Evolutionary conservation across 169 alveolate species (phyloP).

Genomic region (Plasmodium billcollinsi): DNA sequence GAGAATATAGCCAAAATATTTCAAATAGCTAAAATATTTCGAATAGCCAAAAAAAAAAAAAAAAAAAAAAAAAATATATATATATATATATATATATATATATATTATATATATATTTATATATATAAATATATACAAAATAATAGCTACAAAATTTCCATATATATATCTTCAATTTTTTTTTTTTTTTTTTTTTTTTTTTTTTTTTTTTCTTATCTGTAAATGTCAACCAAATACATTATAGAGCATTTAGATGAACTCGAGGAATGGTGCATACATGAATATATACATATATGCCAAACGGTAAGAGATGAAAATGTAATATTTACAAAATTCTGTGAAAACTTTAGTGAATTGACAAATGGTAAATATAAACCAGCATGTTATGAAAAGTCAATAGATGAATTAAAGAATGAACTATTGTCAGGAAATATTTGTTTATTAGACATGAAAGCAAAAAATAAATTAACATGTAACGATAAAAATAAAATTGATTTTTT

Average conservation of each 20-base stretch:
- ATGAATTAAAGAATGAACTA: constrained; percentile 41
- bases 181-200: too few relatives aligned
- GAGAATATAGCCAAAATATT: too few relatives aligned
- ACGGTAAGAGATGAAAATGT: constrained; percentile 53
- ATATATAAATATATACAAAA: constrained; percentile 8
- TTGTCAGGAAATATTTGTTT: constrained; percentile 39
- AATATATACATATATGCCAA: constrained; percentile 79
- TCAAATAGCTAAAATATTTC: too few relatives aligned
- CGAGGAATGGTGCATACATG: constrained; percentile 78
- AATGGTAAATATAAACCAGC: constrained; percentile 17
- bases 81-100: constrained; percentile 14
- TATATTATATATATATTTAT: constrained; percentile 6
- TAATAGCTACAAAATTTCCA: neutral
- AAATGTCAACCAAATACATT: constrained; percentile 22
- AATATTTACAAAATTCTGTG: constrained; percentile 70
- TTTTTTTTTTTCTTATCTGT: too few relatives aligned
- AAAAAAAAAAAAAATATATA: constrained; percentile 11
- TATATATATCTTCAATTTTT: neutral
- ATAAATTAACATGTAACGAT: constrained; percentile 43
- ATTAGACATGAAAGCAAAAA: constrained; percentile 60
- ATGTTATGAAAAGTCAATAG: constrained; percentile 42
- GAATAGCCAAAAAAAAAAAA: neutral
- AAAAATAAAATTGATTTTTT: constrained; percentile 32
- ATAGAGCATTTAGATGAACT: constrained; percentile 67
- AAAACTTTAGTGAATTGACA: constrained; percentile 45